Evolutionary conservation across 2,329 filamentous ascomycete genomes (phyloP).

Genomic region (Cercospora brassicicola): DNA sequence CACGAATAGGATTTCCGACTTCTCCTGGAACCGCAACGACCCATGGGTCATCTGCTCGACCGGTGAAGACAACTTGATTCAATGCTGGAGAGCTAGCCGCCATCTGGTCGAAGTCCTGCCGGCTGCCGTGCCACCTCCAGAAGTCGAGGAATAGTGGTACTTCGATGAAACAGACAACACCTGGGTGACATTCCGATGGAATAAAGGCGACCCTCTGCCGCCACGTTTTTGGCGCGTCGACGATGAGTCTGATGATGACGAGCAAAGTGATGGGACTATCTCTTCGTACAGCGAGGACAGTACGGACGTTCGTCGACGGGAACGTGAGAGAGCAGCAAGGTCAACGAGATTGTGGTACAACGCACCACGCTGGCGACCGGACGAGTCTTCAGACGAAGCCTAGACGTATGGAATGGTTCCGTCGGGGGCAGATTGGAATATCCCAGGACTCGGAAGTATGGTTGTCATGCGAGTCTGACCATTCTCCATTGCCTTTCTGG

Average conservation of each 20-base stretch:
- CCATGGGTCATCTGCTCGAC: conserved; percentile 95
- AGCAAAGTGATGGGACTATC: background rate
- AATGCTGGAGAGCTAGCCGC: conserved; percentile 63
- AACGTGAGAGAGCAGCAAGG: background rate
- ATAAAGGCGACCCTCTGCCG: background rate
- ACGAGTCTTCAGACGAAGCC: background rate
- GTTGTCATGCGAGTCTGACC: background rate
- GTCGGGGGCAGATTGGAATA: too few species aligned
- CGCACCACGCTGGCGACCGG: background rate
- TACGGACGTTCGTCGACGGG: background rate
- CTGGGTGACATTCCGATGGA: background rate
- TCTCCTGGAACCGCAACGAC: conserved; percentile 96
- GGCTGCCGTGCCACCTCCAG: conserved; percentile 35
- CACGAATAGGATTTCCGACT: conserved; percentile 94
- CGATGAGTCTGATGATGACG: background rate
- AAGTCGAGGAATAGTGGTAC: conserved; percentile 29
- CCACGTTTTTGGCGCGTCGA: background rate
- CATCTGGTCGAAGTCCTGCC: conserved; percentile 40
- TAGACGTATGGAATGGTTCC: background rate
- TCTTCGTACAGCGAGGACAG: background rate
- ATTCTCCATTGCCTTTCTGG: background rate
- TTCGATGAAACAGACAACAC: background rate
- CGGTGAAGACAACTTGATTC: conserved; percentile 93
- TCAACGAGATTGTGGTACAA: background rate
- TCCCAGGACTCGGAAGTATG: background rate